Base-by-base conservation (phyloP, 2,329 filamentous ascomycete species). In the Elsinoe batatas region DNA sequence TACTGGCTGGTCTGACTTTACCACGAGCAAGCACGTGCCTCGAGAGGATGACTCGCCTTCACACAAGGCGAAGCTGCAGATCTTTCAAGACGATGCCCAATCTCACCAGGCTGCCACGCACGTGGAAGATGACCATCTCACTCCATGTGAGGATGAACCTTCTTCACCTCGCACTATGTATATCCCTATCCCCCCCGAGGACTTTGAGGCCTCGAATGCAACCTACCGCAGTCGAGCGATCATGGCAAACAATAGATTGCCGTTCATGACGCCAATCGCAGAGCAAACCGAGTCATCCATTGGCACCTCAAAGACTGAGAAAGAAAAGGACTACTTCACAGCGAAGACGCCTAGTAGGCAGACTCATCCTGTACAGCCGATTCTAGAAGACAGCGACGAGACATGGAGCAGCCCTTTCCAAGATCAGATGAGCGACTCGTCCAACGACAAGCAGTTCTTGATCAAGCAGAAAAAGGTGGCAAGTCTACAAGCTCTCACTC, bases 251-350 rank as follows among this genome's bases (percentile, higher is more conserved):
- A 95, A 91, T 70, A 85, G 91, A 55, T 76, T 97, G 8, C 93
- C 91, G 2, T 98, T 97, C 69, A 97, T 98, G 93, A 98, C 93
- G 0, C 93, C 93, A 1, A 98, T 98, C 61, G 91, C 93, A 1
- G 93, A 98, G 70, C 84, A 89, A 64, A 98, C 93, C 0, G 93
- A 98, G 70, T 87, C 84, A 10, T 96, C 91, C 0, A 73, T 97
- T 4, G 85, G 85, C 35, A 72, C 85, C 40, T 79, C 80, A 3
- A 82, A 80, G 26, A 77, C 81, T 53, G 71, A 76, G 61, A 67
- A 76, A 55, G 75, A 75, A 62, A 79, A 80, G 68, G 78, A 79
- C 61, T 79, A 79, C 68, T 74, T 82, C 64, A 78, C 77, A 54
- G 78, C 82, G 49, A 95, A 93, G 71, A 94, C 89, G 3, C 90